phyloP scores from a whole-genome alignment of 805 yeast genomes.

The Candida succiphila region DNA sequence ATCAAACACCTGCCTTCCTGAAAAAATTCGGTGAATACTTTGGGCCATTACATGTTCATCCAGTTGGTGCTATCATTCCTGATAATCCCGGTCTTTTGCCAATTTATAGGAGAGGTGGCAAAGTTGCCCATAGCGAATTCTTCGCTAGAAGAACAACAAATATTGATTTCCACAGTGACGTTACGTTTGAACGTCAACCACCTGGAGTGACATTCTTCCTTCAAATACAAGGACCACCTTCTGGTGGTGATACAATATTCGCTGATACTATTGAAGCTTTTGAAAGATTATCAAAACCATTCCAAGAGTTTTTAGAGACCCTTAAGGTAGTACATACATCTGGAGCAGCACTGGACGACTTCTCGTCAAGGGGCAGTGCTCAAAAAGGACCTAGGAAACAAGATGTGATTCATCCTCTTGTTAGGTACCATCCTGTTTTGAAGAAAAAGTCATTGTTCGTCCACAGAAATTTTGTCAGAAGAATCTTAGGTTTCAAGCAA shows the following conservation, averaged over 20 bases:
- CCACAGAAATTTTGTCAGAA: constrained; percentile 52
- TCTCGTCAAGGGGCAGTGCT: constrained; percentile 42
- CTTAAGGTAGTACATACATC: constrained; percentile 65
- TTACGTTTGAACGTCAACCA: constrained; percentile 60
- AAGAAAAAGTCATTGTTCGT: constrained; percentile 48
- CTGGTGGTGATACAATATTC: constrained; percentile 74
- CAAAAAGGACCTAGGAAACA: constrained; percentile 57
- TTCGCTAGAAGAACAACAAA: constrained; percentile 23
- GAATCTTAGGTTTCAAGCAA: constrained; percentile 61
- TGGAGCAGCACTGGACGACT: constrained; percentile 54
- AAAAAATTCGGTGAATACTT: constrained; percentile 45
- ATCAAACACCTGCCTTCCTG: constrained; percentile 10
- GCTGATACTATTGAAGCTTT: constrained; percentile 64
- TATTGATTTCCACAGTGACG: constrained; percentile 58
- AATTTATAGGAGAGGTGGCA: constrained; percentile 35
- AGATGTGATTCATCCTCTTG: constrained; percentile 56
- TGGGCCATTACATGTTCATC: constrained; percentile 61
- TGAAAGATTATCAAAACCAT: constrained; percentile 56
- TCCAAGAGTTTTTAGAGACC: constrained; percentile 48
- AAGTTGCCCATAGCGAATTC: constrained; percentile 23
- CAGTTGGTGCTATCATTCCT: constrained; percentile 59
- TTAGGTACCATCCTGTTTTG: constrained; percentile 69
- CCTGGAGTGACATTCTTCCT: constrained; percentile 61
- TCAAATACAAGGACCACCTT: constrained; percentile 42
- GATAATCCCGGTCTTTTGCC: constrained; percentile 46